A percentile compares a stretch with the other conserved stretches of the same genome.
Evolutionary conservation across 2,329 filamentous ascomycete genomes (phyloP).

Genomic region (Pseudogymnoascus sp.): DNA sequence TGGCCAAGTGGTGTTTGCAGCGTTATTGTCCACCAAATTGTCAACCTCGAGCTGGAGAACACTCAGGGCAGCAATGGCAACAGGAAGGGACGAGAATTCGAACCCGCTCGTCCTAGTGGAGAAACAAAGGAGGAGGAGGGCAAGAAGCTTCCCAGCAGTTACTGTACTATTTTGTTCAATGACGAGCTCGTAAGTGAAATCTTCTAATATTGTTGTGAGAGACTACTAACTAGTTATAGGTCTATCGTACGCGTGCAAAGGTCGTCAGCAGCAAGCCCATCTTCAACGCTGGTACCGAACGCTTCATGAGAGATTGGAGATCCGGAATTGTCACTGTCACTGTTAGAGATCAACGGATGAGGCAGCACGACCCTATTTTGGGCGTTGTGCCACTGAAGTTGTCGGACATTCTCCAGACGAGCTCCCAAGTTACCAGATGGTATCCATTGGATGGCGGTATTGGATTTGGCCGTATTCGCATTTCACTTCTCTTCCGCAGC

Average conservation of each 20-base stretch:
- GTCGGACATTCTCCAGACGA: constrained; percentile 78
- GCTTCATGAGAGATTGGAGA: constrained; percentile 88
- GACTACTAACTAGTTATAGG: constrained; percentile 28
- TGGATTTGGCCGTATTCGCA: constrained; percentile 79
- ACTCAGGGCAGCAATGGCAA: constrained; percentile 78
- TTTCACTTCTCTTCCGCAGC: constrained; percentile 83
- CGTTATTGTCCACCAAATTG: constrained; percentile 85
- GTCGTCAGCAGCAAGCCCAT: constrained; percentile 91
- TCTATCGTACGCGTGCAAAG: constrained; percentile 92
- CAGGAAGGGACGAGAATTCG: constrained; percentile 76
- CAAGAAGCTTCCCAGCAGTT: constrained; percentile 74
- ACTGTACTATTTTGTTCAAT: constrained; percentile 86
- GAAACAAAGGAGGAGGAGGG: constrained; percentile 80
- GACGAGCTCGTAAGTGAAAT: constrained; percentile 58
- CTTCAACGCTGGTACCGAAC: constrained; percentile 92
- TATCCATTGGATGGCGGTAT: constrained; percentile 95
- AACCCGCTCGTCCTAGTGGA: constrained; percentile 76
- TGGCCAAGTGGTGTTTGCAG: constrained; percentile 89
- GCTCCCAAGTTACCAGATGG: constrained; percentile 76
- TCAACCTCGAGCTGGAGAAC: constrained; percentile 86
- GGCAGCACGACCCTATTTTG: constrained; percentile 89
- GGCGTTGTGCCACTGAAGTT: constrained; percentile 85
- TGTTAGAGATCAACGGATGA: constrained; percentile 78
- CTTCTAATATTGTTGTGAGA: neutral
- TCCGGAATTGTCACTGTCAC: constrained; percentile 78